Base-by-base conservation (phyloP, 257 asterid genomes). In the Solanum arcanum region DNA sequence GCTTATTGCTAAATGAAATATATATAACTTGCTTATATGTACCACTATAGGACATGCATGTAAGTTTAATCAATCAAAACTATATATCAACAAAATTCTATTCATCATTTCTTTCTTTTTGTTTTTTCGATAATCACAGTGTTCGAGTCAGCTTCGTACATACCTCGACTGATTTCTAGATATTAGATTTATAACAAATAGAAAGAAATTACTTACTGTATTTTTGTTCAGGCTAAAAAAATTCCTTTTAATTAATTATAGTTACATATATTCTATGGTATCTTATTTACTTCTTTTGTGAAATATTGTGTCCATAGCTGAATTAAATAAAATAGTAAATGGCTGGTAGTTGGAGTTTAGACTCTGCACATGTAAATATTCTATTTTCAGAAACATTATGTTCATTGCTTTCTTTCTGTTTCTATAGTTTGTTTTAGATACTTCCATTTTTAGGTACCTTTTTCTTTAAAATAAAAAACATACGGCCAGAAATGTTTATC, bases 301-400 rank as follows among this genome's bases (percentile, higher is more conserved):
- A 29, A 27, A 80, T 47, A 10, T 31, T 81, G 21, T 49, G 16
- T 31, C 44, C 44, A 31, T 1, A 81, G 46, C 31, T 29, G 46
- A 46, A 80, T 35, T 73, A 9, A 9, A 47, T 80, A 80, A 78
- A 42, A 41, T 81, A 47, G 85, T 49, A 49, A 70, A 80, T 81
- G 70, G 46, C 70, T 49, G 70, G 69, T 56, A 31, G 70, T 81
- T 81, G 85, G 85, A 81, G 85, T 81, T 29, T 49, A 81, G 20
- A 46, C 31, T 25, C 16, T 78, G 68, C 69, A 81, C 70, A 81
- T 81, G 70, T 20, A 81, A 16, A 23, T 81, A 49, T 49, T 80
- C 85, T 81, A 81, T 81, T 81, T 81, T 81, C 41, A 80, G 84
- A 80, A 77, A 80, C 68, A 46, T 80, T 80, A 80, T 47, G 29